These are phyloP conservation scores for Penicillium sp. DNA, from an alignment of 2,329 filamentous ascomycete species.

Conservation along the genomic window DNA sequence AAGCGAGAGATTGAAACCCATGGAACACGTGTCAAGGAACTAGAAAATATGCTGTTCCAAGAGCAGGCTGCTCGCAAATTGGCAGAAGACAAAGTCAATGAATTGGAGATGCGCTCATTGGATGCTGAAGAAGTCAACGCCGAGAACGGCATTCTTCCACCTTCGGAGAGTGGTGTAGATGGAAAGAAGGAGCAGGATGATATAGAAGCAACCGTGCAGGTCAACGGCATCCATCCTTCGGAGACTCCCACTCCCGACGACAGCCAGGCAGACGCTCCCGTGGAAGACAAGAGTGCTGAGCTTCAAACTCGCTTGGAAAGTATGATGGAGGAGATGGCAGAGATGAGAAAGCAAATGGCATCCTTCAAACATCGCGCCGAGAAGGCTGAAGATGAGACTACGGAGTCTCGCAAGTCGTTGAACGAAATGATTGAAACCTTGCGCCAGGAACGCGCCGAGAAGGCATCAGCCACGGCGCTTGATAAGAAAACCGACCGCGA, in stretches of 20 bases:
- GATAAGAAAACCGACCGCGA: conserved; percentile 29
- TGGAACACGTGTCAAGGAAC: conserved; percentile 71
- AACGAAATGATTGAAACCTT: conserved; percentile 87
- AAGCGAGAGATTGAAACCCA: conserved; percentile 88
- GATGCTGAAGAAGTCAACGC: conserved; percentile 44
- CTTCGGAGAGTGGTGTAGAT: conserved; percentile 21
- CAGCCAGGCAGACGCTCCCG: conserved; percentile 31
- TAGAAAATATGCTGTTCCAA: conserved; percentile 74
- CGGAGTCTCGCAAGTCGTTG: conserved; percentile 69
- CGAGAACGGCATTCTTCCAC: conserved; percentile 52
- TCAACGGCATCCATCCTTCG: conserved; percentile 12
- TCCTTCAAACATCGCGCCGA: conserved; percentile 75
- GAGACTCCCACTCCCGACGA: conserved; percentile 15
- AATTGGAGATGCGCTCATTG: conserved; percentile 61
- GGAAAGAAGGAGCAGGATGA: conserved; percentile 11
- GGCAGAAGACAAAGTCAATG: conserved; percentile 78
- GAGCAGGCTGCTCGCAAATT: conserved; percentile 79
- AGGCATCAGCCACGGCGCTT: conserved; percentile 44
- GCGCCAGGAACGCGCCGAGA: conserved; percentile 63
- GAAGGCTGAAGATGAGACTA: conserved; percentile 74
- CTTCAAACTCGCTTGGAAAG: conserved; percentile 71
- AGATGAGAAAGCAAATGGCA: conserved; percentile 77
- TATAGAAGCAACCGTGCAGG: conserved; percentile 3
- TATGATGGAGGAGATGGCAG: conserved; percentile 77
- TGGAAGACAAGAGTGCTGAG: conserved; percentile 43